Base-by-base conservation (phyloP, 257 asterid genomes). In the Nicotiana paniculata region DNA sequence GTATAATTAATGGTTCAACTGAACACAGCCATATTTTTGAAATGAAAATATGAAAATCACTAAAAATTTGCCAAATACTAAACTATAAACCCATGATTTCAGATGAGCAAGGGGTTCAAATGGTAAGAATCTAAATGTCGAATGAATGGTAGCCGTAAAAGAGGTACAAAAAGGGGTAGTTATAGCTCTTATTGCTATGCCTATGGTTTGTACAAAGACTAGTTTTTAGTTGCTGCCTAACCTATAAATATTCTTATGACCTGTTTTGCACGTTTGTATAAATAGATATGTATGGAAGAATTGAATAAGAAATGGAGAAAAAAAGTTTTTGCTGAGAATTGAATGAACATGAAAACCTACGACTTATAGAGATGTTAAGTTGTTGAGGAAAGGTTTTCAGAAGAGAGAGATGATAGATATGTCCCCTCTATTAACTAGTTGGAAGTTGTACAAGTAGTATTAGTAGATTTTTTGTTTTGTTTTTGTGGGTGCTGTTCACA, bases 291-390 rank as follows among this genome's bases (percentile, higher is more conserved):
- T 43, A 7, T 43, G 48, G 11, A 43, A 7, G 48, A 43, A 11
- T 43, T 43, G 48, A 43, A 43, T 43, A 43, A 11, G 78, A 57
- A 33, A 72, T 74, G 43, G 0, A 48, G 62, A 26, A 69, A 68
- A 76, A 63, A 8, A 1, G 4, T 82, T 62, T 78, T 57, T 46
- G 65, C 33, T 16, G 79, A 35, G 66, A 57, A n/a, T 43, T 62
- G 72, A 72, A 78, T 54, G 75, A 59, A 59, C 51, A 70, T 69
- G 85, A 74, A 43, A 86, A 84, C 83, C 70, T 80, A 77, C 77
- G 79, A 77, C 74, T 57, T 61, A 59, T 28, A 82, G 75, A 80
- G 77, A 64, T 61, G 61, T 32, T 33, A 82, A 78, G 76, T 37
- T 39, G 84, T 57, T 55, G 70, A 16, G 16, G 66, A 57, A 59